These are phyloP conservation scores for Suillus luteus DNA, from an alignment of 768 basidiomycete genomes.

Conservation along the genomic window DNA sequence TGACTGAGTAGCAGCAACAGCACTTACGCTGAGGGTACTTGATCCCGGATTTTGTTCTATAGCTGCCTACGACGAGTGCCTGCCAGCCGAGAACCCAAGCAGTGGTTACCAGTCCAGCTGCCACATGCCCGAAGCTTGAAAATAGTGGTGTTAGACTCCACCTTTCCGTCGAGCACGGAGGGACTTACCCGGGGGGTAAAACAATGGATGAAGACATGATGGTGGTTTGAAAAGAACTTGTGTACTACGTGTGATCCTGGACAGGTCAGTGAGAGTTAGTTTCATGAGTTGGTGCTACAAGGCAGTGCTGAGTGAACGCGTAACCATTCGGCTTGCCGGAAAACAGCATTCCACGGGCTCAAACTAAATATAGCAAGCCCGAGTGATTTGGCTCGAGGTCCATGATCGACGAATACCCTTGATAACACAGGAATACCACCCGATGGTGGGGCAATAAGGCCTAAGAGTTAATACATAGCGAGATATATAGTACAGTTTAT, in stretches of 20 bases:
- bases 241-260: not conserved
- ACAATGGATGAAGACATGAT: conserved; percentile 9
- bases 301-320: not conserved
- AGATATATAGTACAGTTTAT: not conserved
- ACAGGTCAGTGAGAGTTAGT: too few species aligned
- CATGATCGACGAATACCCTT: not conserved
- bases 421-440: not conserved
- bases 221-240: not conserved
- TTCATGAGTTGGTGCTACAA: not conserved
- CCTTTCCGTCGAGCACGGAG: not conserved
- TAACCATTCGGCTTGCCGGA: not conserved
- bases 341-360: not conserved
- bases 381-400: not conserved
- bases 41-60: conserved; percentile 30
- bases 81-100: conserved; percentile 31
- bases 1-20: not conserved
- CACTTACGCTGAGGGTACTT: conserved; percentile 35
- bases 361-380: conserved; percentile 1
- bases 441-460: not conserved
- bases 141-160: not conserved
- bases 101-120: conserved; percentile 26
- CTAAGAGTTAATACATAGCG: conserved; percentile 1
- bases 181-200: conserved; percentile 11
- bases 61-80: conserved; percentile 18
- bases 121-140: conserved; percentile 23